These are phyloP conservation scores for Terana coerulea DNA, from an alignment of 768 basidiomycete genomes.

Conservation along the genomic window DNA sequence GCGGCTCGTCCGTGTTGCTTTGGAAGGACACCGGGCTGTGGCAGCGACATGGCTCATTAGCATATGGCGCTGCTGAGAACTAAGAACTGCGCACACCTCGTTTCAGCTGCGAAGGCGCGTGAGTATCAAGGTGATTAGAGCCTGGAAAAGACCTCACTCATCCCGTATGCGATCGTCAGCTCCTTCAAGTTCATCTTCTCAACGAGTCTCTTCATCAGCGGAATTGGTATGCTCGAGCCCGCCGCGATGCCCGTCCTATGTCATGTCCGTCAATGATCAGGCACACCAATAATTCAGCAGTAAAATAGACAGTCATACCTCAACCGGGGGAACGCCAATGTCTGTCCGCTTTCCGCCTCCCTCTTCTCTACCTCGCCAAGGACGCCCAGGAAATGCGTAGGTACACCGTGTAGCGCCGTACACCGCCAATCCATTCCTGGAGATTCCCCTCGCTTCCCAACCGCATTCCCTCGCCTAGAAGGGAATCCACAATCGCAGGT, in stretches of 20 bases:
- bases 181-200: constrained; percentile 62
- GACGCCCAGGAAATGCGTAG: constrained; percentile 80
- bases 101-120: constrained; percentile 52
- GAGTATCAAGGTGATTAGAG: background rate
- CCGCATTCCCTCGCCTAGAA: constrained; percentile 63
- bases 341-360: constrained; percentile 36
- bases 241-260: constrained; percentile 78
- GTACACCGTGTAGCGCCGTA: constrained; percentile 80
- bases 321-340: constrained; percentile 45
- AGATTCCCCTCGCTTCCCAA: no score
- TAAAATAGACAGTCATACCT: constrained; percentile 48
- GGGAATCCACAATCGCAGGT: constrained; percentile 61
- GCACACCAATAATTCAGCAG: background rate
- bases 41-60: background rate
- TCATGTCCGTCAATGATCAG: background rate
- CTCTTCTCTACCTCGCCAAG: constrained; percentile 62
- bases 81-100: constrained; percentile 39
- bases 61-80: background rate
- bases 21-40: constrained; percentile 81
- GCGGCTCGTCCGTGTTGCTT: constrained; percentile 62
- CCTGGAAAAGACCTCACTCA: constrained; percentile 66
- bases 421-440: no score
- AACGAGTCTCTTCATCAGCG: constrained; percentile 73
- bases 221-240: constrained; percentile 74
- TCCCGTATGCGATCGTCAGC: constrained; percentile 78